Conservation (phyloP, 2,329 filamentous ascomycete genomes). For the Botrytis medusae region DNA sequence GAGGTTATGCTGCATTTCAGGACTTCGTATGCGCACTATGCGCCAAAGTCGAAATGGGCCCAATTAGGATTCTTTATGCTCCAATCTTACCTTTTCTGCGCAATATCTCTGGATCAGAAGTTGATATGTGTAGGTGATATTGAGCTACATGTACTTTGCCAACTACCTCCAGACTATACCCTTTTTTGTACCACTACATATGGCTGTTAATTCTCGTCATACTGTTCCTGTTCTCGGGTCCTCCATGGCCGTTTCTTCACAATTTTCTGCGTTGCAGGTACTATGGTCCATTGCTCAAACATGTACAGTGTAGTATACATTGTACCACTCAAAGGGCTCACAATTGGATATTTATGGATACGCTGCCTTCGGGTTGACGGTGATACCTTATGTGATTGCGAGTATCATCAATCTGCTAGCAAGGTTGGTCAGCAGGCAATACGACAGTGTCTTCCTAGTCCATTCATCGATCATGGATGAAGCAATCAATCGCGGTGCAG, state of each 20-base stretch:
- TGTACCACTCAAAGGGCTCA: background rate
- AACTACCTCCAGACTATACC: background rate
- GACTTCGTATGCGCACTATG: no score
- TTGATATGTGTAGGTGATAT: background rate
- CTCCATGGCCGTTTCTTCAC: background rate
- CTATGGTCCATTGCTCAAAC: background rate
- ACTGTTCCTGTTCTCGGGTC: background rate
- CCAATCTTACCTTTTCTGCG: no score
- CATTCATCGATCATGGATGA: background rate
- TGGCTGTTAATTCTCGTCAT: background rate
- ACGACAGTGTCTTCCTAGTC: background rate
- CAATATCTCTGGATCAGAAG: background rate
- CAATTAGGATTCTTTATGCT: no score
- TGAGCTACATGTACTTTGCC: background rate
- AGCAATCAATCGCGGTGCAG: background rate
- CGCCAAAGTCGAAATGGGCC: no score
- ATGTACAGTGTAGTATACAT: background rate
- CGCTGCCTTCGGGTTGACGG: background rate
- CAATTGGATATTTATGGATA: background rate
- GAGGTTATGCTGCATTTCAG: no score
- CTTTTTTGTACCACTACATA: background rate
- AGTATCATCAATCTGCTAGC: background rate
- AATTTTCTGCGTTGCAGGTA: background rate
- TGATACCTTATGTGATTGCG: background rate
- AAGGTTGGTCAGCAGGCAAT: background rate